phyloP scores from a whole-genome alignment of 768 basidiomycete genomes.

The Nidularia pulvinata region DNA sequence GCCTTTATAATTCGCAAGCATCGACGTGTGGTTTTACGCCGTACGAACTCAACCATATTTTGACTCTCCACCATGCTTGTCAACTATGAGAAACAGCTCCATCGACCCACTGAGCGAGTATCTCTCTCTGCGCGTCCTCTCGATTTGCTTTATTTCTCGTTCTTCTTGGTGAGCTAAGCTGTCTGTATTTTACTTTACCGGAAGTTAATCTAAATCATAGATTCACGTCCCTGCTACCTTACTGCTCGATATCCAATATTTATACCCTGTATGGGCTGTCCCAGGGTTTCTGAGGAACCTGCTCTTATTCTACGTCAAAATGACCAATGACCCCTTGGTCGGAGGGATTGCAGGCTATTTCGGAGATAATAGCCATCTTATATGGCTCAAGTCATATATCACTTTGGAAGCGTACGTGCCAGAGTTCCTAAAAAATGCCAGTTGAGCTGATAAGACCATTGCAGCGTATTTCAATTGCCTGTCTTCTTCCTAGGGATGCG shows the following conservation, averaged over 20 bases:
- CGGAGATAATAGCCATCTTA: conserved; percentile 29
- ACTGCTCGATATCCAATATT: conserved; percentile 66
- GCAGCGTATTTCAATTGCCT: conserved; percentile 73
- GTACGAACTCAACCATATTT: not conserved
- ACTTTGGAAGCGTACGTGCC: conserved; percentile 59
- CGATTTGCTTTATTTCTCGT: conserved; percentile 69
- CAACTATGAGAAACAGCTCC: conserved; percentile 15
- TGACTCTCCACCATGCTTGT: conserved; percentile 12
- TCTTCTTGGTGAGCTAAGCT: conserved; percentile 55
- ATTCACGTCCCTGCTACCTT: conserved; percentile 72
- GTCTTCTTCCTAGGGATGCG: conserved; percentile 70
- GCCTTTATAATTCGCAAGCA: too few relatives aligned
- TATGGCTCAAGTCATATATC: conserved; percentile 70
- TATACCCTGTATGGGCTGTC: conserved; percentile 54
- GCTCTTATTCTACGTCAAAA: conserved; percentile 46
- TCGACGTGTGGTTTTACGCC: not conserved
- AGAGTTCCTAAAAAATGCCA: too few relatives aligned
- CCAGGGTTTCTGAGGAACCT: conserved; percentile 46
- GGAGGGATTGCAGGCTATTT: conserved; percentile 45
- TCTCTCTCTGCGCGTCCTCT: conserved; percentile 52
- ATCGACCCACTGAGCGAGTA: conserved; percentile 2
- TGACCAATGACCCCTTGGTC: conserved; percentile 70
- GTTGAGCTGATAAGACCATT: not conserved
- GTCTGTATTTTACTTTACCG: not conserved
- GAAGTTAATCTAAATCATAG: conserved; percentile 13